Percentiles rank a stretch among this genome's conserved stretches.
Conservation (phyloP, 1,284 basidiomycete genomes). For the Rhodotorula sp. region DNA sequence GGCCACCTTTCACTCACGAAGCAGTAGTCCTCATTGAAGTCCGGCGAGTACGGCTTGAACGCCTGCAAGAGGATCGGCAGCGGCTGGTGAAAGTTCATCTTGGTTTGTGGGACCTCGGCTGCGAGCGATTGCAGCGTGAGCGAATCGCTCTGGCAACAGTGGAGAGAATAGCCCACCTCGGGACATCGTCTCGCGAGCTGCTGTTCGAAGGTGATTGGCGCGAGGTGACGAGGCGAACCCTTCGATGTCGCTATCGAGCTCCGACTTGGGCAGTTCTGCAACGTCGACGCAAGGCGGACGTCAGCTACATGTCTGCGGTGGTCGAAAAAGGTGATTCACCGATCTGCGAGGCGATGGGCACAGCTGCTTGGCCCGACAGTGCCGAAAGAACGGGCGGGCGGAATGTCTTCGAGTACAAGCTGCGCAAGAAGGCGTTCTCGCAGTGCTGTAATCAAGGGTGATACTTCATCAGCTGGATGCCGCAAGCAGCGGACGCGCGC, state of each 20-base stretch:
- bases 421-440: constrained; percentile 51
- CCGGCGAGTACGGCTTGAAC: constrained; percentile 42
- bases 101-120: constrained; percentile 19
- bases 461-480: constrained; percentile 6
- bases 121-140: constrained; percentile 48
- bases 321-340: no score
- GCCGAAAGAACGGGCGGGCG: constrained; percentile 9
- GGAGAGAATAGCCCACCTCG: constrained; percentile 2
- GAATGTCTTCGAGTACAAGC: constrained; percentile 47
- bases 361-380: background rate
- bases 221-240: constrained; percentile 46
- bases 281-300: background rate
- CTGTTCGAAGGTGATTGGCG: constrained; percentile 61
- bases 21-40: constrained; percentile 52
- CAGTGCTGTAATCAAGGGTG: constrained; percentile 55
- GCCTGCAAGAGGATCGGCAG: constrained; percentile 56
- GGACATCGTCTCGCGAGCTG: constrained; percentile 58
- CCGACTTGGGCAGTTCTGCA: constrained; percentile 44
- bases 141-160: background rate
- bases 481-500: background rate
- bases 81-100: constrained; percentile 49
- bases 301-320: no score
- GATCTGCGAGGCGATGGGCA: constrained; percentile 31
- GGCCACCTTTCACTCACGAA: constrained; percentile 25
- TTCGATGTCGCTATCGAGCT: constrained; percentile 46